Conservation (phyloP, 192 early-diverging fungal species). For the Physocladia obscura region DNA sequence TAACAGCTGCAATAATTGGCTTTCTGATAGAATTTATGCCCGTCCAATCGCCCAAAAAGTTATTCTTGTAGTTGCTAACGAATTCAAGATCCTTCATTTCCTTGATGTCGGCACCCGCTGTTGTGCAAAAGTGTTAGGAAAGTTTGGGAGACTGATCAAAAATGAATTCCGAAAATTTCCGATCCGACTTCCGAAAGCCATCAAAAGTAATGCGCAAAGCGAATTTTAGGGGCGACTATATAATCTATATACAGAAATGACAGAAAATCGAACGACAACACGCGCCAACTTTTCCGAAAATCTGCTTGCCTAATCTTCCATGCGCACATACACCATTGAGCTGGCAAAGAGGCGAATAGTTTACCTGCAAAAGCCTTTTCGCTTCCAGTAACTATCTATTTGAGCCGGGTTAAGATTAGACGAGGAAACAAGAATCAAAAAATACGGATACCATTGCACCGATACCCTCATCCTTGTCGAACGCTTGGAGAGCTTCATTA, state of each 20-base stretch:
- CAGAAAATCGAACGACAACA: no score
- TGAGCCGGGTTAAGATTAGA: no score
- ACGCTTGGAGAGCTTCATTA: conserved; percentile 78
- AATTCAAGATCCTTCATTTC: conserved; percentile 92
- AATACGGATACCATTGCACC: conserved; percentile 91
- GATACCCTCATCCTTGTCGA: conserved; percentile 73
- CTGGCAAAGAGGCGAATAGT: conserved; percentile 11
- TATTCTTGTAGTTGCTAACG: conserved; percentile 82
- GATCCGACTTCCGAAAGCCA: not conserved
- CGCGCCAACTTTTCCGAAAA: no score
- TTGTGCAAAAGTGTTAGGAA: not conserved
- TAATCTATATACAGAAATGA: no score
- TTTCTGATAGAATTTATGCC: conserved; percentile 88
- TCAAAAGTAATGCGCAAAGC: no score
- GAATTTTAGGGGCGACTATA: no score
- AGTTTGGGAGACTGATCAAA: not conserved
- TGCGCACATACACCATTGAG: no score
- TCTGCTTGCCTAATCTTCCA: no score
- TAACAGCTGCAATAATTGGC: conserved; percentile 96
- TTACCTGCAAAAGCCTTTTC: conserved; percentile 94
- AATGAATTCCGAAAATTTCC: no score
- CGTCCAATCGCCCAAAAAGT: conserved; percentile 95
- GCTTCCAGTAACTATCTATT: conserved; percentile 96
- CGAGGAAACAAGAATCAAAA: no score
- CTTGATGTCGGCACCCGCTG: conserved; percentile 98